Evolutionary conservation across 1,139 yeast species (phyloP).

Genomic region (Yamadazyma epiphylla): DNA sequence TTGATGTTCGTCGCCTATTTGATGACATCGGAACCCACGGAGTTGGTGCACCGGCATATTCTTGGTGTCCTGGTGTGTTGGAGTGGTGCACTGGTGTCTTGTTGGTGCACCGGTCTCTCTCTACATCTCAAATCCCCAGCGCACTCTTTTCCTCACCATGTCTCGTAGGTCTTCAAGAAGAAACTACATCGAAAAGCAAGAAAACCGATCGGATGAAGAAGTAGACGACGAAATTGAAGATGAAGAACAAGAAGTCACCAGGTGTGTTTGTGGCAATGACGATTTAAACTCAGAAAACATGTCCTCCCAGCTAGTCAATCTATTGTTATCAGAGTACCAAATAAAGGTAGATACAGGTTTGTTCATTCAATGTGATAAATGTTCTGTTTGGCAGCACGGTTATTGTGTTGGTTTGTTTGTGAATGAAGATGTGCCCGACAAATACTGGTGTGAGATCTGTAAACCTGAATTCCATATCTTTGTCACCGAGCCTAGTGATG

Average conservation of each 20-base stretch:
- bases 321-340: conserved; percentile 48
- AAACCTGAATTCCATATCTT: conserved; percentile 74
- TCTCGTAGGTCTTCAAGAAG: conserved; percentile 14
- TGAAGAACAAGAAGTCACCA: conserved; percentile 71
- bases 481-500: conserved; percentile 29
- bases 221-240: conserved; percentile 15
- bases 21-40: no score
- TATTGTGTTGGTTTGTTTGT: conserved; percentile 82
- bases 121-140: no score
- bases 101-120: no score
- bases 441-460: conserved; percentile 91
- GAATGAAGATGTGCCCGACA: conserved; percentile 79
- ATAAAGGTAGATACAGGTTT: conserved; percentile 74
- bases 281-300: conserved; percentile 48
- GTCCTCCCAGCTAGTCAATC: conserved; percentile 35
- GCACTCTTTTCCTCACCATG: conserved; percentile 8
- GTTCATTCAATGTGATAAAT: conserved; percentile 85
- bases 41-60: no score
- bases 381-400: conserved; percentile 98
- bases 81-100: no score
- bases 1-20: no score
- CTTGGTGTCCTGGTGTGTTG: no score
- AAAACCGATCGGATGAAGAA: conserved; percentile 4
- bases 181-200: conserved; percentile 10
- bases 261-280: conserved; percentile 84